phyloP scores from a whole-genome alignment of 805 yeast genomes.

The Cyberlindnera japonica region DNA sequence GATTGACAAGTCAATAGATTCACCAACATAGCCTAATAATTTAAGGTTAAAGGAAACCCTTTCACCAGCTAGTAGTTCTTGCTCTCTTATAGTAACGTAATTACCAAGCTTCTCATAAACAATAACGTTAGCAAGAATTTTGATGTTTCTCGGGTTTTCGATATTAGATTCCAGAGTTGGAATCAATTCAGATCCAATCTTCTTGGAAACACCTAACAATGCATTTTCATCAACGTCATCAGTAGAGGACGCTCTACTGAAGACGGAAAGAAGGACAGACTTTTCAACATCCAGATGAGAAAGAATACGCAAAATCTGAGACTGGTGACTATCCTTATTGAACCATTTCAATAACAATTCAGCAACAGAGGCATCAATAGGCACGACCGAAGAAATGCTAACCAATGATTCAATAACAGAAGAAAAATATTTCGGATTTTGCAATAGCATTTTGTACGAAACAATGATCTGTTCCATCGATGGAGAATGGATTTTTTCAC shows the following conservation, averaged over 20 bases:
- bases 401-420: slow-evolving; percentile 24
- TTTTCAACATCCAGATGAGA: slow-evolving; percentile 21
- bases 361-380: slow-evolving; percentile 22
- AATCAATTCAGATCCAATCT: slow-evolving; percentile 26
- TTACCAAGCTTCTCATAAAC: slow-evolving; percentile 24
- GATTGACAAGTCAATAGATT: slow-evolving; percentile 30
- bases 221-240: slow-evolving; percentile 29
- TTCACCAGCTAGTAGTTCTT: slow-evolving; percentile 16
- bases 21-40: slow-evolving; percentile 50
- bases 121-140: slow-evolving; percentile 24
- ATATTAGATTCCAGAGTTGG: slow-evolving; percentile 22
- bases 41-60: slow-evolving; percentile 35
- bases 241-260: slow-evolving; percentile 20
- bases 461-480: slow-evolving; percentile 13
- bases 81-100: slow-evolving; percentile 20
- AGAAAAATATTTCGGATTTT: slow-evolving; percentile 12
- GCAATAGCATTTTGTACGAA: slow-evolving; percentile 14
- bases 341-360: slow-evolving; percentile 18
- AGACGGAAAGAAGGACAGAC: slow-evolving; percentile 17
- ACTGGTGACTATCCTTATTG: slow-evolving; percentile 18
- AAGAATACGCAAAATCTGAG: slow-evolving; percentile 24
- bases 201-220: slow-evolving; percentile 22
- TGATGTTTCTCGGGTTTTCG: slow-evolving; percentile 21
- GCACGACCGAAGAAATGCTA: slow-evolving; percentile 18
- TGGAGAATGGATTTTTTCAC: slow-evolving; percentile 10